Conservation (phyloP, 768 basidiomycete species). For the Rhizopogon vinicolor region DNA sequence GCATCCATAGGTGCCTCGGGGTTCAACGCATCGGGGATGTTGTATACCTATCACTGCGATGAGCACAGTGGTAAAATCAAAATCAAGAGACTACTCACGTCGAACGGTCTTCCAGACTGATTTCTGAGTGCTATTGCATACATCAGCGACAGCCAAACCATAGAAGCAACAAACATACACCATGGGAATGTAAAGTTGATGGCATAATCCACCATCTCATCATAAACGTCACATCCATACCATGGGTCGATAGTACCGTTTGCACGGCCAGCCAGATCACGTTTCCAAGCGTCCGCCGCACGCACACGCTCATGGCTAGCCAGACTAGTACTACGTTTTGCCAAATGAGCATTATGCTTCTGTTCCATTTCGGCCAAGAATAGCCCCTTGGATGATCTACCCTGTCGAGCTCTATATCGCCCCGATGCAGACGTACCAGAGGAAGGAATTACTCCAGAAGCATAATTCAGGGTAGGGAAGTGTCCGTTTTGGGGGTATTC, state of each 20-base stretch:
- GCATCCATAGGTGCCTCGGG: constrained; percentile 49
- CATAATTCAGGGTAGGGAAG: constrained; percentile 34
- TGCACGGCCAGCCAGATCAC: constrained; percentile 41
- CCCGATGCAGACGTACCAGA: neutral
- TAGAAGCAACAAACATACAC: constrained; percentile 28
- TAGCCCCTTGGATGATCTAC: constrained; percentile 12
- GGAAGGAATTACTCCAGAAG: constrained; percentile 11
- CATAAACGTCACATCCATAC: constrained; percentile 46
- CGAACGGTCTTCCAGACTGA: constrained; percentile 30
- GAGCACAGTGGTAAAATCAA: neutral
- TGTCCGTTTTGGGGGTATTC: constrained; percentile 60
- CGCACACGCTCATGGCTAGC: constrained; percentile 21
- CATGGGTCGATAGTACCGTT: constrained; percentile 41
- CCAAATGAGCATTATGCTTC: constrained; percentile 16
- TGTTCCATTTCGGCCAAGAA: constrained; percentile 18
- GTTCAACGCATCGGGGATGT: constrained; percentile 51
- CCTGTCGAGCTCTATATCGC: constrained; percentile 12
- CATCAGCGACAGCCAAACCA: constrained; percentile 4
- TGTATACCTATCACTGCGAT: constrained; percentile 35
- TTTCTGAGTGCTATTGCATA: constrained; percentile 12
- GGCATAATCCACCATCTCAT: constrained; percentile 68
- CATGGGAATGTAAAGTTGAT: constrained; percentile 67
- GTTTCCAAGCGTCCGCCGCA: constrained; percentile 32
- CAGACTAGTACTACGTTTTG: constrained; percentile 16
- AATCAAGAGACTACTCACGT: constrained; percentile 22